Evolutionary conservation across 108 stramenopile species (phyloP).

Genomic region (Cyclotella atomus): DNA sequence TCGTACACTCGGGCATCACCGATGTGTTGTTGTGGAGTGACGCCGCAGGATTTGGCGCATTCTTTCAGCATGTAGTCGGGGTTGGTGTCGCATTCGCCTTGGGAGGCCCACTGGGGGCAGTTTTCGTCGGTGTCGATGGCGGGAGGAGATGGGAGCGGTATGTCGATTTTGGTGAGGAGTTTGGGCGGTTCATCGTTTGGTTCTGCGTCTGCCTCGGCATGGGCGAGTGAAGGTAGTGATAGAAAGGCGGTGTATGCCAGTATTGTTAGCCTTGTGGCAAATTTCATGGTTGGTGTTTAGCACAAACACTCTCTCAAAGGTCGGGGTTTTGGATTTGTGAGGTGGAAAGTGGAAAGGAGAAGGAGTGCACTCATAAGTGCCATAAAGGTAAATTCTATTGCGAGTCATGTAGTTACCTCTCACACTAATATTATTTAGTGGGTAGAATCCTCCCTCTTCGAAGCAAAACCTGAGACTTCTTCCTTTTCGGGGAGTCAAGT

Average conservation of each 20-base stretch:
- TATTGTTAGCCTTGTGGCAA: not conserved
- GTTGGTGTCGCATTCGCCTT: conserved; percentile 54
- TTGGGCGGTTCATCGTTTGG: not conserved
- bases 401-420: too few relatives aligned
- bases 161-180: conserved; percentile 19
- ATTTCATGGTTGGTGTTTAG: not conserved
- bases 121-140: conserved; percentile 15
- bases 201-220: not conserved
- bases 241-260: conserved; percentile 3
- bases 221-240: not conserved
- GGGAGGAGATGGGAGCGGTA: not conserved
- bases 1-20: conserved; percentile 28
- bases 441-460: too few relatives aligned
- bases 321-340: too few relatives aligned
- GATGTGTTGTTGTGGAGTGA: not conserved
- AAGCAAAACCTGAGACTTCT: too few relatives aligned
- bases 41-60: conserved; percentile 41
- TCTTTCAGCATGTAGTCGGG: conserved; percentile 48
- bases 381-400: not conserved
- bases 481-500: too few relatives aligned
- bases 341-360: conserved; percentile 2
- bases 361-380: not conserved
- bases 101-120: conserved; percentile 40
- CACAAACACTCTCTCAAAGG: not conserved
- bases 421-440: too few relatives aligned